Evolutionary conservation across 345 rosid genomes (phyloP).

Genomic region (Citrus maxima): DNA sequence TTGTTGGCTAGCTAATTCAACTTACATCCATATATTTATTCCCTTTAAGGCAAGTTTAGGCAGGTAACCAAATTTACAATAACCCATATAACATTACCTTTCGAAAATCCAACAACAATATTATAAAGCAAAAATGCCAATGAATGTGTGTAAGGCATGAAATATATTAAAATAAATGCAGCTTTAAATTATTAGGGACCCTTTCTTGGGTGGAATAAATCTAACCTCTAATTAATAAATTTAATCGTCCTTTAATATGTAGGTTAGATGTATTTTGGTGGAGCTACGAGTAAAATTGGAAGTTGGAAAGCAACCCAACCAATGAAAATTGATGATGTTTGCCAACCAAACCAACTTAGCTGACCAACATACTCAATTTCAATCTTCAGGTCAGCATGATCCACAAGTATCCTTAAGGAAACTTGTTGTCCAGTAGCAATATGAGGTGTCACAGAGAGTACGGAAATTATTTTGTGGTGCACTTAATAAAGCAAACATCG

Average conservation of each 20-base stretch:
- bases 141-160: background rate
- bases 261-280: constrained; percentile 5
- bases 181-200: background rate
- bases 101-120: background rate
- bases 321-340: background rate
- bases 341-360: constrained; percentile 24
- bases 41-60: background rate
- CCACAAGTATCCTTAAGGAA: background rate
- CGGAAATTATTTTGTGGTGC: no score
- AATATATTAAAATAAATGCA: background rate
- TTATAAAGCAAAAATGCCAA: background rate
- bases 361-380: constrained; percentile 4
- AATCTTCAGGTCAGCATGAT: constrained; percentile 3
- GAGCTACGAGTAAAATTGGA: background rate
- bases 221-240: background rate
- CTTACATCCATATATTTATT: background rate
- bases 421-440: background rate
- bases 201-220: background rate
- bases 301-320: background rate
- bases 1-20: background rate
- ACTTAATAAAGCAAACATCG: background rate
- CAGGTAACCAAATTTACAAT: background rate
- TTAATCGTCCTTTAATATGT: background rate
- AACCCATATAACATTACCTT: background rate
- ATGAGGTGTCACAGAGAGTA: background rate